Percentiles rank a stretch among this genome's conserved stretches.
phyloP scores from a whole-genome alignment of 257 asterid genomes.

The Nicotiana obtusifolia region DNA sequence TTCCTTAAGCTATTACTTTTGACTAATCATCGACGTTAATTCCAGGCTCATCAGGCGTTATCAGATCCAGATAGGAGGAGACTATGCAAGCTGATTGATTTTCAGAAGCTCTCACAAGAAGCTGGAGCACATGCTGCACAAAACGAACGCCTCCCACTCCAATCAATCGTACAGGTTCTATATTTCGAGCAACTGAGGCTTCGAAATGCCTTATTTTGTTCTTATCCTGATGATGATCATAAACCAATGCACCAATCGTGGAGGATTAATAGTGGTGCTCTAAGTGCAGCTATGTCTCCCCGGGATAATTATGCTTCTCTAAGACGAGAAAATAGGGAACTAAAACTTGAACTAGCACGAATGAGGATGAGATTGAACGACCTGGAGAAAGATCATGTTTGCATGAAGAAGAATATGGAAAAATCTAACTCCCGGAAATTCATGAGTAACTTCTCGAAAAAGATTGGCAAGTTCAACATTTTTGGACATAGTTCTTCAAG shows the following conservation, averaged over 20 bases:
- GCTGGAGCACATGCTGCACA: slow-evolving; percentile 98
- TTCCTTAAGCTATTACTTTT: neutral
- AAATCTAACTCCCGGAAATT: slow-evolving; percentile 61
- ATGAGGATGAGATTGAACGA: slow-evolving; percentile 88
- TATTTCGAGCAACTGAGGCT: slow-evolving; percentile 84
- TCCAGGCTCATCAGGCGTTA: slow-evolving; percentile 74
- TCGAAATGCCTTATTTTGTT: slow-evolving; percentile 55
- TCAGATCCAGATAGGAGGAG: slow-evolving; percentile 71
- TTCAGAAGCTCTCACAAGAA: slow-evolving; percentile 83
- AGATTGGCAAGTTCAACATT: slow-evolving; percentile 59
- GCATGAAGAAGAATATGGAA: slow-evolving; percentile 87
- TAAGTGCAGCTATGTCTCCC: slow-evolving; percentile 94
- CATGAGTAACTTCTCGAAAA: slow-evolving; percentile 73
- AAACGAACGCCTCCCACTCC: slow-evolving; percentile 92
- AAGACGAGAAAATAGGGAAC: slow-evolving; percentile 81
- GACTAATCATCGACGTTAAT: neutral
- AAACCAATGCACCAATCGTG: slow-evolving; percentile 81
- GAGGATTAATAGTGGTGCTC: slow-evolving; percentile 80
- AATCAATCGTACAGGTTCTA: slow-evolving; percentile 90
- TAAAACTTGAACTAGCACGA: slow-evolving; percentile 87
- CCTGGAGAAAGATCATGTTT: slow-evolving; percentile 89
- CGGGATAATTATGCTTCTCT: slow-evolving; percentile 85
- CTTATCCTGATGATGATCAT: slow-evolving; percentile 79
- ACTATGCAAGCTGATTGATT: slow-evolving; percentile 78
- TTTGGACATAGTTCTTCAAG: slow-evolving; percentile 61